Evolutionary conservation across 2,329 filamentous ascomycete genomes (phyloP).

Genomic region (Fusarium pseudograminearum): DNA sequence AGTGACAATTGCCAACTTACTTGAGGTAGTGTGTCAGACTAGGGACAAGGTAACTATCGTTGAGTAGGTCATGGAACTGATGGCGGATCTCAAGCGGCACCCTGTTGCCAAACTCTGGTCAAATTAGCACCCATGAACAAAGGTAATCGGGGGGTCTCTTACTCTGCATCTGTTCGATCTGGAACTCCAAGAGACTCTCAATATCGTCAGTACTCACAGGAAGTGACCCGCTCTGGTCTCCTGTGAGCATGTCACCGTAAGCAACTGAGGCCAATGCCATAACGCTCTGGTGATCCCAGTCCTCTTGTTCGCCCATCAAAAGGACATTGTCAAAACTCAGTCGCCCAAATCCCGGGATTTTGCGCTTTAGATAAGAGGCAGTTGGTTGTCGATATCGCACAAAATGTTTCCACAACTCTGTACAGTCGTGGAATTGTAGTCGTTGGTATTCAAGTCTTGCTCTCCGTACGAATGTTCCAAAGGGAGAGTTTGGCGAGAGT

Average conservation of each 20-base stretch:
- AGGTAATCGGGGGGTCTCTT: conserved; percentile 45
- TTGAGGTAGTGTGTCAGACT: conserved; percentile 81
- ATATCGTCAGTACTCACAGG: conserved; percentile 81
- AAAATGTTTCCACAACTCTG: conserved; percentile 85
- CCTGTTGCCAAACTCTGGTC: conserved; percentile 77
- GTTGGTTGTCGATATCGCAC: conserved; percentile 84
- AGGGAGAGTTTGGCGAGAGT: conserved; percentile 78
- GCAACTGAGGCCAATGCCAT: conserved; percentile 61
- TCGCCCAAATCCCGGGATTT: conserved; percentile 69
- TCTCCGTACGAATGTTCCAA: conserved; percentile 84
- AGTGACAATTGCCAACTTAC: conserved; percentile 51
- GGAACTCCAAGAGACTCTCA: conserved; percentile 85
- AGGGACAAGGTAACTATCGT: conserved; percentile 75
- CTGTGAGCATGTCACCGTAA: conserved; percentile 66
- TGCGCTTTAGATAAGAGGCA: conserved; percentile 72
- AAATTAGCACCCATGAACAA: conserved; percentile 13
- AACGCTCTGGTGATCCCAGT: conserved; percentile 60
- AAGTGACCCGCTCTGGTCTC: conserved; percentile 55
- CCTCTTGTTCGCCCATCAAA: conserved; percentile 61
- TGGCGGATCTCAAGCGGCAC: conserved; percentile 79
- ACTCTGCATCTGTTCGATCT: conserved; percentile 90
- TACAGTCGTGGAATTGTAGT: conserved; percentile 82
- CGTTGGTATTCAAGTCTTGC: conserved; percentile 83
- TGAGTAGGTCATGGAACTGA: conserved; percentile 77
- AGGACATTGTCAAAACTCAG: conserved; percentile 70